Evolutionary conservation across 805 yeast genomes (phyloP).

Genomic region (Ogataea parapolymorpha): DNA sequence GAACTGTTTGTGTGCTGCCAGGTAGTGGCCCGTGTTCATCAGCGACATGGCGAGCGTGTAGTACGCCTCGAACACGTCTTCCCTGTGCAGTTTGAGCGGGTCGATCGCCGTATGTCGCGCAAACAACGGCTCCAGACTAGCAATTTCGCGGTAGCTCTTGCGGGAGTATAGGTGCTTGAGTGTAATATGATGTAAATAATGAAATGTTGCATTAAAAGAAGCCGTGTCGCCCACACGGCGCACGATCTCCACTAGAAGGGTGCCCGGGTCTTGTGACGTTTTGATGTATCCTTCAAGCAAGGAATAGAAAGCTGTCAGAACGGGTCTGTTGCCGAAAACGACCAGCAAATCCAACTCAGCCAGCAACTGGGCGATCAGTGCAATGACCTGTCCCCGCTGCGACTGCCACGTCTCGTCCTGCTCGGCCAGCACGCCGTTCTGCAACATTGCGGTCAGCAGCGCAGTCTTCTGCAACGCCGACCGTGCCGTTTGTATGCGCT

Average conservation of each 20-base stretch:
- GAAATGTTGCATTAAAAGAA: slow-evolving; percentile 1
- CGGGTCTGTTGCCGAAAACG: background rate
- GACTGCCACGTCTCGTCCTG: background rate
- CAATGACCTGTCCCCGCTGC: background rate
- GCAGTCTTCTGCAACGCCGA: slow-evolving; percentile 3
- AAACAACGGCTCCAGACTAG: background rate
- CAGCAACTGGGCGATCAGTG: background rate
- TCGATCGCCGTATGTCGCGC: slow-evolving; percentile 14
- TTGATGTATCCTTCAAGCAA: slow-evolving; percentile 3
- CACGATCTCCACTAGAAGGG: background rate
- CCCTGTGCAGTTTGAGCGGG: slow-evolving; percentile 6
- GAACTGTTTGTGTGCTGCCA: slow-evolving; percentile 19
- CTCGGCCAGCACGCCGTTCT: background rate
- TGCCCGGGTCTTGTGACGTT: background rate
- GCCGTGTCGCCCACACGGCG: background rate
- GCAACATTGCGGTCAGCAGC: background rate
- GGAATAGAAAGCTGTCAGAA: slow-evolving; percentile 8
- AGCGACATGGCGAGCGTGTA: slow-evolving; percentile 18
- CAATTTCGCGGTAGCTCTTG: background rate
- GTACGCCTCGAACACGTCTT: slow-evolving; percentile 18
- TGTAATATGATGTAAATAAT: slow-evolving; percentile 5
- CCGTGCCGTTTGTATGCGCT: background rate
- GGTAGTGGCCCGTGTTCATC: slow-evolving; percentile 14
- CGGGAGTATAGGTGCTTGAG: slow-evolving; percentile 6
- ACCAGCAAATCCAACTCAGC: background rate